Percentiles rank a stretch among this genome's conserved stretches.
Conservation (phyloP, 176 grass and related monocot species). For the Eremochloa ophiuroides region DNA sequence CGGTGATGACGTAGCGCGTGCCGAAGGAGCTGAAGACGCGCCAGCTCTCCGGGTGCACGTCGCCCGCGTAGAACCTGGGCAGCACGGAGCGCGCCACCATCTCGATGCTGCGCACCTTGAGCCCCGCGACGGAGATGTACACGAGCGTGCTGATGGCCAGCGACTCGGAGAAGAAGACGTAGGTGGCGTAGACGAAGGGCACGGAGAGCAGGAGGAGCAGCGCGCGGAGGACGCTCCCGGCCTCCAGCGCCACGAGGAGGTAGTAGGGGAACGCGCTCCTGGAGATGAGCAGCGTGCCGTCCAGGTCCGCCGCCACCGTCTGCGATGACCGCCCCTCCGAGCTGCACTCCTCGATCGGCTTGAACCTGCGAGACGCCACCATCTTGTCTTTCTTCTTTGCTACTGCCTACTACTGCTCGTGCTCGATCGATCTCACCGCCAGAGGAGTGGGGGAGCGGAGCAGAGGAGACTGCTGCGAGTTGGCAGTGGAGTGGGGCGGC, state of each 20-base stretch:
- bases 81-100: constrained; percentile 81
- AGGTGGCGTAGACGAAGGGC: constrained; percentile 68
- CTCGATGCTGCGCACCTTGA: constrained; percentile 77
- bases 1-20: constrained; percentile 63
- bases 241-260: constrained; percentile 90
- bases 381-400: not conserved
- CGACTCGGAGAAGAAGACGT: constrained; percentile 91
- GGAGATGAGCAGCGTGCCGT: constrained; percentile 88
- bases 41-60: constrained; percentile 99
- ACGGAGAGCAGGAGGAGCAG: constrained; percentile 67
- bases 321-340: constrained; percentile 63
- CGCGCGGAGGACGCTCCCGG: constrained; percentile 79
- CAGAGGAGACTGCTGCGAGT: not conserved
- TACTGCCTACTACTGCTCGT: no score
- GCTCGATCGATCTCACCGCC: not conserved
- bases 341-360: constrained; percentile 70
- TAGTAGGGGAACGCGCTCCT: constrained; percentile 89
- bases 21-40: constrained; percentile 80
- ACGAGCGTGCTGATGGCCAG: constrained; percentile 73
- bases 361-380: constrained; percentile 62
- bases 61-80: constrained; percentile 83
- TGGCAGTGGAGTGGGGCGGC: constrained; percentile 26
- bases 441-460: not conserved
- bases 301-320: constrained; percentile 81
- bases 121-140: constrained; percentile 74